Percentiles rank a stretch among this genome's conserved stretches.
phyloP scores from a whole-genome alignment of 1,284 basidiomycete genomes.

The Volvariella surrecta region DNA sequence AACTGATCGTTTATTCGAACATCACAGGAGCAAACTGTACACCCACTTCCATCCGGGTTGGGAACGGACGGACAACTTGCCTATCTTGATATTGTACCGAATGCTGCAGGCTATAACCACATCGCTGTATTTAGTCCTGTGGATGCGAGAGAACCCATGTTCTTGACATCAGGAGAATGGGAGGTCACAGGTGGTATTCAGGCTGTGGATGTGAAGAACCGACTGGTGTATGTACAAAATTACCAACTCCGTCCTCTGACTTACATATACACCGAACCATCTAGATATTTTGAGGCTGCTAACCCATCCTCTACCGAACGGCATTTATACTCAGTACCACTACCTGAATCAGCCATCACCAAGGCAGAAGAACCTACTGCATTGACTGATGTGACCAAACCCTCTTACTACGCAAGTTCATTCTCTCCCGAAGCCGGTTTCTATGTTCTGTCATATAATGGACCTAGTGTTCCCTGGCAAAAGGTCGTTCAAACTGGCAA shows the following conservation, averaged over 20 bases:
- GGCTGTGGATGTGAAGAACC: constrained; percentile 61
- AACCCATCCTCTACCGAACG: constrained; percentile 77
- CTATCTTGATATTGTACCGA: constrained; percentile 86
- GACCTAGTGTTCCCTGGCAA: constrained; percentile 86
- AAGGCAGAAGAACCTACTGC: constrained; percentile 35
- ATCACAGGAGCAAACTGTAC: constrained; percentile 50
- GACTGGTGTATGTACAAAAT: constrained; percentile 57
- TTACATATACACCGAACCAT: constrained; percentile 8
- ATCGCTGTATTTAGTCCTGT: constrained; percentile 83
- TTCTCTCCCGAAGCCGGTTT: constrained; percentile 85
- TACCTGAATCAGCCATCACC: constrained; percentile 36
- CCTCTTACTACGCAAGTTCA: constrained; percentile 55
- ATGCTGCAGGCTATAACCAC: constrained; percentile 76
- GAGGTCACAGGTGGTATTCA: constrained; percentile 76
- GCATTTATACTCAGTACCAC: constrained; percentile 71
- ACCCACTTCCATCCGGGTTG: constrained; percentile 40
- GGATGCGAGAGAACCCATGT: constrained; percentile 58
- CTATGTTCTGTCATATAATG: constrained; percentile 75
- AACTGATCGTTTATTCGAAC: constrained; percentile 3
- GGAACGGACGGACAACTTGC: constrained; percentile 38
- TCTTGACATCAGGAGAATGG: constrained; percentile 85
- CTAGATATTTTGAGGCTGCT: constrained; percentile 84
- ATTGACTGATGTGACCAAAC: constrained; percentile 58
- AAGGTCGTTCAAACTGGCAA: constrained; percentile 63
- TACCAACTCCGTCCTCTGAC: constrained; percentile 11